Evolutionary conservation across 305 asterid species (phyloP).

Genomic region (Plantago rigida): DNA sequence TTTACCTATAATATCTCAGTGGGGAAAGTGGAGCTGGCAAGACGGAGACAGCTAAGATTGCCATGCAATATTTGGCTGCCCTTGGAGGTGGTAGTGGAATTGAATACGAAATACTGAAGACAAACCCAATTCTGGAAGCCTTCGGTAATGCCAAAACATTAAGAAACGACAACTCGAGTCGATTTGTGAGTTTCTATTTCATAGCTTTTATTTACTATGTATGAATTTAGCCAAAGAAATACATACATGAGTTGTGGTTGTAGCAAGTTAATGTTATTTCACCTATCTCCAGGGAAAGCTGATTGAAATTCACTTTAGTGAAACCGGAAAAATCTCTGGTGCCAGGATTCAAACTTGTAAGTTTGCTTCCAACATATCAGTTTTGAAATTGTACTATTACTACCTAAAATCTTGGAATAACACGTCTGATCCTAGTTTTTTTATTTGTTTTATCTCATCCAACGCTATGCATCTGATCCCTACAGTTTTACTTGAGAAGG

Average conservation of each 20-base stretch:
- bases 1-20: conserved; percentile 35
- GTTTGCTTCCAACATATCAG: conserved; percentile 28
- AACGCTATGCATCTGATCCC: conserved; percentile 22
- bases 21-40: conserved; percentile 99
- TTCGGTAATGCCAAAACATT: conserved; percentile 95
- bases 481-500: conserved; percentile 94
- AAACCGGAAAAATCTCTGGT: conserved; percentile 93
- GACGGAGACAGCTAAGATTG: conserved; percentile 96
- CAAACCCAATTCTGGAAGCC: conserved; percentile 93
- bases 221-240: conserved; percentile 18
- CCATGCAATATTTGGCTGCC: conserved; percentile 97
- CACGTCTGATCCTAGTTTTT: conserved; percentile 24
- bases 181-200: conserved; percentile 65
- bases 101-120: conserved; percentile 85
- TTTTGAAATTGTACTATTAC: conserved; percentile 17
- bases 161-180: conserved; percentile 94
- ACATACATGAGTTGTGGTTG: conserved; percentile 21
- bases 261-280: conserved; percentile 21
- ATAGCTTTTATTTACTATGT: conserved; percentile 18
- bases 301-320: conserved; percentile 94
- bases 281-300: conserved; percentile 69
- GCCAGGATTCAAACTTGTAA: conserved; percentile 90
- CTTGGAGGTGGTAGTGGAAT: conserved; percentile 97
- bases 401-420: conserved; percentile 12
- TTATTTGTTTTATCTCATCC: conserved; percentile 29